These are phyloP conservation scores for Arthonia radiata DNA, from an alignment of 495 filamentous ascomycete genomes.

Conservation along the genomic window DNA sequence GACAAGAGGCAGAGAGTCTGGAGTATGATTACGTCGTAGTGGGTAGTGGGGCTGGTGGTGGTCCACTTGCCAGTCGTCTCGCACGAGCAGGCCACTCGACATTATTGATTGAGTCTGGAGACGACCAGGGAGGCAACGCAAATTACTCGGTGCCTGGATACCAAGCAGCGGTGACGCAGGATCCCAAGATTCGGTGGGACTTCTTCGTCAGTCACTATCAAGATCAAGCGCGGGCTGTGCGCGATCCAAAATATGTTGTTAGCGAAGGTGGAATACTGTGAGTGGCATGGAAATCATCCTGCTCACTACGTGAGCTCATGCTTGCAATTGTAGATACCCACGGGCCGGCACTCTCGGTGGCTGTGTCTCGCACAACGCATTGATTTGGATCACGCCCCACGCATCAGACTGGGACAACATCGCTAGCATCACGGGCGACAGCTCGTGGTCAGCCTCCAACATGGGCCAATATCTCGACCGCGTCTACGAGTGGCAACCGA, in stretches of 20 bases:
- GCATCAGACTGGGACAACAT: conserved; percentile 24
- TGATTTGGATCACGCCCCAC: conserved; percentile 17
- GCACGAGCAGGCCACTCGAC: conserved; percentile 33
- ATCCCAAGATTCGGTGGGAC: conserved; percentile 19
- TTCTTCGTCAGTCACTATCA: conserved; percentile 13
- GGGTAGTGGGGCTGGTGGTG: conserved; percentile 39
- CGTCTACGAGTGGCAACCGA: no score
- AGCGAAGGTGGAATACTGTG: no score
- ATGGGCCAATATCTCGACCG: no score
- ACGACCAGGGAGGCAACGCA: conserved; percentile 7
- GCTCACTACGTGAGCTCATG: no score
- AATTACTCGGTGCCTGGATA: background rate
- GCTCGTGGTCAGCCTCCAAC: no score
- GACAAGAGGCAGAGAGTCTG: no score
- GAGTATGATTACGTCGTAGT: conserved; percentile 49
- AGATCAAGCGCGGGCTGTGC: background rate
- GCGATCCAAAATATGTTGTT: background rate
- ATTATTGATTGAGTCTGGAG: conserved; percentile 38
- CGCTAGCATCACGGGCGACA: conserved; percentile 22
- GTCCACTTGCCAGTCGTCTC: conserved; percentile 34
- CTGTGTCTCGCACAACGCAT: conserved; percentile 25
- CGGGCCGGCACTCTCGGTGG: conserved; percentile 23
- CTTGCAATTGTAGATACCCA: no score
- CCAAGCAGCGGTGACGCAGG: conserved; percentile 15
- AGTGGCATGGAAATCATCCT: no score